These are phyloP conservation scores for Agaricus subrufescens DNA, from an alignment of 768 basidiomycete genomes.

Conservation along the genomic window DNA sequence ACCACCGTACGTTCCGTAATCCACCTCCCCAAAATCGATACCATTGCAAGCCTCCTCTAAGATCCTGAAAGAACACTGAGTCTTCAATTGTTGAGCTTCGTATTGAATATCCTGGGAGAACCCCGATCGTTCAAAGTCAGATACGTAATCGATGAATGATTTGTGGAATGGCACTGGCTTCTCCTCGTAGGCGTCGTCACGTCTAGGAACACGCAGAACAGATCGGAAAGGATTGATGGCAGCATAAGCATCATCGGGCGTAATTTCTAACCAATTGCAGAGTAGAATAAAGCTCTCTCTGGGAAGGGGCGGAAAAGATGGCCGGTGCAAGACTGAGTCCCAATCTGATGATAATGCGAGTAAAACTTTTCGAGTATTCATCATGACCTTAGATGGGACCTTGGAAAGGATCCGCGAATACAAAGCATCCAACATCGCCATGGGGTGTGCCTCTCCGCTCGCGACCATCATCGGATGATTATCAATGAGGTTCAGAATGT, in stretches of 20 bases:
- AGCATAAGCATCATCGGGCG: background rate
- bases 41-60: background rate
- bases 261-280: background rate
- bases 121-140: background rate
- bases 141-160: background rate
- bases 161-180: background rate
- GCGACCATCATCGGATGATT: too few species aligned
- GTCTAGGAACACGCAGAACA: background rate
- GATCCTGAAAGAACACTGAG: background rate
- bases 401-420: too few species aligned
- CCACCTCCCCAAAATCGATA: background rate
- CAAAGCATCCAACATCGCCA: too few species aligned
- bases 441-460: too few species aligned
- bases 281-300: background rate
- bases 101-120: background rate
- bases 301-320: background rate
- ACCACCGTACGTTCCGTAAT: background rate
- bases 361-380: background rate
- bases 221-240: background rate
- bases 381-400: too few species aligned
- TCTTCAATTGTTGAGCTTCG: background rate
- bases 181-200: background rate
- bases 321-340: background rate
- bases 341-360: slow-evolving; percentile 21
- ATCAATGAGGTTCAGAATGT: too few species aligned